phyloP scores from a whole-genome alignment of 2,329 filamentous ascomycete species.

The Fusarium fujikuroi region DNA sequence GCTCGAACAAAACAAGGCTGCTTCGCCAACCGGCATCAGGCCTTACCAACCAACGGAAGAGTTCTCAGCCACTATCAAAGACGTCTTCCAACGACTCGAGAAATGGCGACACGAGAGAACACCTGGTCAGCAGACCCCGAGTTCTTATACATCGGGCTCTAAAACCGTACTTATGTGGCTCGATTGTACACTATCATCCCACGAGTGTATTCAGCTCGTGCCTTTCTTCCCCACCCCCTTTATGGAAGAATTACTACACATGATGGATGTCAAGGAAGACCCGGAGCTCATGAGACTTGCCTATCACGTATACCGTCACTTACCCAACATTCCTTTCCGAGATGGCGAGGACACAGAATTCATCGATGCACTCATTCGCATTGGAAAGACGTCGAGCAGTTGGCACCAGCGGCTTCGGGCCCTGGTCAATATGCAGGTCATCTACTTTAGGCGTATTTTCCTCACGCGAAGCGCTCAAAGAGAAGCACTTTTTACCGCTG shows the following conservation, averaged over 20 bases:
- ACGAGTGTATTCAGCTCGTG: slow-evolving; percentile 91
- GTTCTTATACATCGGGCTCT: slow-evolving; percentile 92
- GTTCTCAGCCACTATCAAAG: slow-evolving; percentile 75
- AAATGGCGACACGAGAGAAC: slow-evolving; percentile 86
- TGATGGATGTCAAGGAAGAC: slow-evolving; percentile 99
- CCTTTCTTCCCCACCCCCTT: slow-evolving; percentile 91
- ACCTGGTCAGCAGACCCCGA: slow-evolving; percentile 91
- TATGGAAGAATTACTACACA: slow-evolving; percentile 93
- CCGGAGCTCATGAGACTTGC: slow-evolving; percentile 93
- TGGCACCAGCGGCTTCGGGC: slow-evolving; percentile 97
- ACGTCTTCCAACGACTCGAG: slow-evolving; percentile 83
- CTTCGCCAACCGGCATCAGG: slow-evolving; percentile 83
- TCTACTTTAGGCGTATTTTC: slow-evolving; percentile 97
- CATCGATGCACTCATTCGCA: slow-evolving; percentile 85
- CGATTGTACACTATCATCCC: slow-evolving; percentile 87
- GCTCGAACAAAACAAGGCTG: slow-evolving; percentile 79
- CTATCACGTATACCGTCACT: slow-evolving; percentile 95
- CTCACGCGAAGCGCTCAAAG: slow-evolving; percentile 80
- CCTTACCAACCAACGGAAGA: slow-evolving; percentile 84
- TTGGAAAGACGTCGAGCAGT: slow-evolving; percentile 83
- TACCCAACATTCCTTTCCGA: slow-evolving; percentile 94
- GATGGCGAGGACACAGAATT: slow-evolving; percentile 86
- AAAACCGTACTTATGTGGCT: slow-evolving; percentile 98
- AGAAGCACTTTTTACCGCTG: slow-evolving; percentile 84
- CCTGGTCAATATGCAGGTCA: slow-evolving; percentile 97